These are phyloP conservation scores for Neurospora sp. DNA, from an alignment of 495 filamentous ascomycete genomes.

Conservation along the genomic window DNA sequence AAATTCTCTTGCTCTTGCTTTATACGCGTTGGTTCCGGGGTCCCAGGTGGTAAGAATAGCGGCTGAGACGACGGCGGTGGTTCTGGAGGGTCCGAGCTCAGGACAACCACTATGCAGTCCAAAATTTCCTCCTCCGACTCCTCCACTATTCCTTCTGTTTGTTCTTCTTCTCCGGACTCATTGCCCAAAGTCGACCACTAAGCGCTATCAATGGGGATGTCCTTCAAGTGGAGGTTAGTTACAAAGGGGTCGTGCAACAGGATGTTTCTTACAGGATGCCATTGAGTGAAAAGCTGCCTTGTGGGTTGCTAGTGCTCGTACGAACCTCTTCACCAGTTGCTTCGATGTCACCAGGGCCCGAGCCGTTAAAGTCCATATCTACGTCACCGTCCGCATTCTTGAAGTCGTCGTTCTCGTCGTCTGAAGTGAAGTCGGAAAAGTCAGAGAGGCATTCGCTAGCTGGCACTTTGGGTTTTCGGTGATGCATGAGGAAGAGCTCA, in stretches of 20 bases:
- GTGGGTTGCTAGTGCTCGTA: not conserved
- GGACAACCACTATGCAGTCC: not conserved
- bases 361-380: not conserved
- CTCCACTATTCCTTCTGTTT: not conserved
- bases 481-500: not conserved
- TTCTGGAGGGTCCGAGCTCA: not conserved
- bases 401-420: not conserved
- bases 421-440: not conserved
- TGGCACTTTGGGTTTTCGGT: not conserved
- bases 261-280: not conserved
- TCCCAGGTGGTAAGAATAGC: not conserved
- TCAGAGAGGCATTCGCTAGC: not conserved
- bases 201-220: conserved; percentile 6
- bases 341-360: not conserved
- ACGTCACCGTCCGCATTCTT: not conserved
- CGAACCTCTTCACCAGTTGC: not conserved
- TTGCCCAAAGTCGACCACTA: conserved; percentile 7
- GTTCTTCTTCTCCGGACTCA: not conserved
- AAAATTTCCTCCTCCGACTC: not conserved
- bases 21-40: not conserved
- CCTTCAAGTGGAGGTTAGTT: conserved; percentile 1
- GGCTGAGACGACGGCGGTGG: not conserved
- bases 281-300: not conserved
- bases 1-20: not conserved
- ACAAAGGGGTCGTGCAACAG: not conserved